Percentiles rank a stretch among this genome's conserved stretches.
These are phyloP conservation scores for Talaromyces atroroseus DNA, from an alignment of 2,329 filamentous ascomycete species.

Conservation along the genomic window DNA sequence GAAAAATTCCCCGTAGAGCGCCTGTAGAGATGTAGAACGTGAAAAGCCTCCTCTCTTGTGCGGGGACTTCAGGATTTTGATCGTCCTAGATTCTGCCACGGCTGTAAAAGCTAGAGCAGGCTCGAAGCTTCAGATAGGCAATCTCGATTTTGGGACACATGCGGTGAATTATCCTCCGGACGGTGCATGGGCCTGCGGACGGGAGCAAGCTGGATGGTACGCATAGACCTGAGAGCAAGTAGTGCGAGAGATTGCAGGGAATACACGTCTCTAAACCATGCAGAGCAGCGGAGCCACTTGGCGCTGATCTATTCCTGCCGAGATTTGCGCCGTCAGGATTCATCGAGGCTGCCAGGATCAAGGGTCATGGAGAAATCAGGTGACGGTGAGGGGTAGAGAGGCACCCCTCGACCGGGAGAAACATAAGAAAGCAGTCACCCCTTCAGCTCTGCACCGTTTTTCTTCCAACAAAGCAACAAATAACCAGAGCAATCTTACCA, in stretches of 20 bases:
- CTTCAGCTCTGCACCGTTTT: neutral
- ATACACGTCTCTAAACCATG: neutral
- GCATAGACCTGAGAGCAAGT: neutral
- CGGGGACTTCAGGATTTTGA: no score
- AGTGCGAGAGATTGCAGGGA: neutral
- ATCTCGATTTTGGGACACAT: neutral
- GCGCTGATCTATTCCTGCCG: neutral
- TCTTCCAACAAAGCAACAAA: neutral
- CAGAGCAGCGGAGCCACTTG: neutral
- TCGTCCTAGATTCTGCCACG: no score
- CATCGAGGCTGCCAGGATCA: neutral
- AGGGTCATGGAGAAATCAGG: neutral
- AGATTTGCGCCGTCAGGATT: neutral
- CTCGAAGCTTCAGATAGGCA: no score
- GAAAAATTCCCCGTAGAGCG: neutral
- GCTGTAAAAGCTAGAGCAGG: no score
- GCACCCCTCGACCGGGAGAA: neutral
- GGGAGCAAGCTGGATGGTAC: neutral
- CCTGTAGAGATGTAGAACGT: neutral
- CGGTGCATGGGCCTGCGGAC: neutral
- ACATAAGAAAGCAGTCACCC: neutral
- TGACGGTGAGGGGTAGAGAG: constrained; percentile 6
- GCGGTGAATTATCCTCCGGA: neutral
- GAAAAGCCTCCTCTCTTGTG: no score
- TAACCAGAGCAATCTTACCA: neutral